Percentiles rank a stretch among this genome's conserved stretches.
Conservation (phyloP, 73 alveolate species). For the Tetrahymena elliotti region DNA sequence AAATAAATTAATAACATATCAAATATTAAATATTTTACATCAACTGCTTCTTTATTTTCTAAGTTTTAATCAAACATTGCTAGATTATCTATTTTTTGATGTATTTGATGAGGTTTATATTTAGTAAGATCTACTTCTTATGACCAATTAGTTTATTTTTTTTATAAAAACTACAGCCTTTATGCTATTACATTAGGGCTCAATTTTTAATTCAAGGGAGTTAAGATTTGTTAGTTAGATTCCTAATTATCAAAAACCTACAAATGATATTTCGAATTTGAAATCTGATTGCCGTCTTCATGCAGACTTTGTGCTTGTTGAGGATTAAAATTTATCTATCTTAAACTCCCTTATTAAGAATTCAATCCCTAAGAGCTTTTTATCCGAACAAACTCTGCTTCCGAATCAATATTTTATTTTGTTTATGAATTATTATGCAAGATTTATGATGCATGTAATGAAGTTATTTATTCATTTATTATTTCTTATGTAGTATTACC, state of each 20-base stretch:
- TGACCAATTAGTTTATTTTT: neutral
- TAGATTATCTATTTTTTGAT: neutral
- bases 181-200: neutral
- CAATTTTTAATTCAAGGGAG: neutral
- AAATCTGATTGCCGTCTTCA: neutral
- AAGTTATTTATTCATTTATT: neutral
- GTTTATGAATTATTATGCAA: neutral
- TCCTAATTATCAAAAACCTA: neutral
- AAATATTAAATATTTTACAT: neutral
- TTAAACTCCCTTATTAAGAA: neutral
- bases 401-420: neutral
- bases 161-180: neutral
- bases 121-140: neutral
- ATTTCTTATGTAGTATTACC: neutral
- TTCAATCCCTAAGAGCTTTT: neutral
- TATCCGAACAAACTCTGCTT: neutral
- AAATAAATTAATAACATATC: neutral
- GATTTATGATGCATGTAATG: neutral
- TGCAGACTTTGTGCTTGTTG: neutral
- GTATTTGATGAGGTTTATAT: neutral
- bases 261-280: neutral
- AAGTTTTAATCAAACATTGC: neutral
- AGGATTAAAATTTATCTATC: neutral
- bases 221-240: neutral
- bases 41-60: neutral